Conservation (phyloP, 495 filamentous ascomycete species). For the Lentithecium fluviatile region DNA sequence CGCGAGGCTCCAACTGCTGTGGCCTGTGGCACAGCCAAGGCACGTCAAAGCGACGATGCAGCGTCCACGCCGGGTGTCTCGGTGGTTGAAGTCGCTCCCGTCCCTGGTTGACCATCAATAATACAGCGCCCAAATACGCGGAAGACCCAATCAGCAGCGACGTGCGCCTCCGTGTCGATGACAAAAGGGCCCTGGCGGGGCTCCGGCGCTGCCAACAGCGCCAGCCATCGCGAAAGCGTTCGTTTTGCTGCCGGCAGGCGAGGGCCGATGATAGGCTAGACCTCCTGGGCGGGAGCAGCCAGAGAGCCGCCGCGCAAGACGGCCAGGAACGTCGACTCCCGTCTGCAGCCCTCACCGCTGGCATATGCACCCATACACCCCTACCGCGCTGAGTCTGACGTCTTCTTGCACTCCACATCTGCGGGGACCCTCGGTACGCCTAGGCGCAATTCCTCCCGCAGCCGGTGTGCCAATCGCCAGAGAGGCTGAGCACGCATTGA, state of each 20-base stretch:
- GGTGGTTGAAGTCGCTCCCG: no score
- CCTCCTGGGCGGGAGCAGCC: not conserved
- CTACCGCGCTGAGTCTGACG: conserved; percentile 8
- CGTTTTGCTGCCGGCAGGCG: not conserved
- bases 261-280: not conserved
- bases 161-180: not conserved
- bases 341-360: not conserved
- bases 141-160: not conserved
- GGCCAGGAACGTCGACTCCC: not conserved
- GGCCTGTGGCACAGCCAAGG: conserved; percentile 4
- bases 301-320: not conserved
- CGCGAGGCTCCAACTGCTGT: no score
- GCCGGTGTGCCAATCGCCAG: conserved; percentile 4
- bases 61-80: not conserved
- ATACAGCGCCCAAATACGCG: not conserved
- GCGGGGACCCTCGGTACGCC: conserved; percentile 4
- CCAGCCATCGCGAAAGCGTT: not conserved
- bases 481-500: conserved; percentile 7
- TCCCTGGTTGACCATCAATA: not conserved
- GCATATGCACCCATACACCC: not conserved
- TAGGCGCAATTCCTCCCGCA: conserved; percentile 11
- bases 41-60: not conserved
- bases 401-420: not conserved
- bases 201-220: not conserved
- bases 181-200: not conserved